These are phyloP conservation scores for Aureobasidium subglaciale DNA, from an alignment of 2,329 filamentous ascomycete genomes.

Conservation along the genomic window DNA sequence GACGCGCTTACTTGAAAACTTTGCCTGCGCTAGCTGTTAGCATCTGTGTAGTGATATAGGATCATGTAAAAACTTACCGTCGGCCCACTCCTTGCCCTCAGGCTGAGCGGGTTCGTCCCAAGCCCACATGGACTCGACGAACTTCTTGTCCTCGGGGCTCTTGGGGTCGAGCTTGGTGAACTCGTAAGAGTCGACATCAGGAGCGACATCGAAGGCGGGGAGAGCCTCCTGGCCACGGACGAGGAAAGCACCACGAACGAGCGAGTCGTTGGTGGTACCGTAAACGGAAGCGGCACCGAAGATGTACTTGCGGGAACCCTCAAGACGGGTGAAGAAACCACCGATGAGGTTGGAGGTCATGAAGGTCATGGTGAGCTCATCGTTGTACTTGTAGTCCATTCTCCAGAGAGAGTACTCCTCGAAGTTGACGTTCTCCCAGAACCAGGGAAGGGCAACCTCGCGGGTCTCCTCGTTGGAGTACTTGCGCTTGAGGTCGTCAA, in stretches of 20 bases:
- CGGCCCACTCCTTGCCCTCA: conserved; percentile 83
- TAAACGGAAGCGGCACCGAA: conserved; percentile 89
- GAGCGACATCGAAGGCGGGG: conserved; percentile 91
- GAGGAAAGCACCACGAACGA: conserved; percentile 90
- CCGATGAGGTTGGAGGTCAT: conserved; percentile 98
- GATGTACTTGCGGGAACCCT: conserved; percentile 95
- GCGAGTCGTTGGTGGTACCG: conserved; percentile 77
- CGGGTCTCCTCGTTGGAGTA: conserved; percentile 94
- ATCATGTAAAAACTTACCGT: no score
- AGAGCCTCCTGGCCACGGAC: conserved; percentile 82
- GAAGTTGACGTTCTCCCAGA: conserved; percentile 94
- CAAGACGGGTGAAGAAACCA: conserved; percentile 95
- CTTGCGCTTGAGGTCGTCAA: conserved; percentile 98
- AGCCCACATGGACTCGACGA: conserved; percentile 79
- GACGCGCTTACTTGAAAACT: not conserved
- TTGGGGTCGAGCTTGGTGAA: conserved; percentile 93
- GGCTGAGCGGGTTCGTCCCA: conserved; percentile 81
- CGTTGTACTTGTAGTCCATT: conserved; percentile 97
- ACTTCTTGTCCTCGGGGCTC: conserved; percentile 77
- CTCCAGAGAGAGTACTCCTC: conserved; percentile 95
- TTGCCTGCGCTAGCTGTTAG: no score
- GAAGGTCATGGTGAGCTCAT: conserved; percentile 94
- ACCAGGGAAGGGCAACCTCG: conserved; percentile 81
- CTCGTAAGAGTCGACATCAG: conserved; percentile 92
- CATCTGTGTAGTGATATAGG: no score